These are phyloP conservation scores for Backusella parvicylindrica DNA, from an alignment of 192 early-diverging fungal species.

Conservation along the genomic window DNA sequence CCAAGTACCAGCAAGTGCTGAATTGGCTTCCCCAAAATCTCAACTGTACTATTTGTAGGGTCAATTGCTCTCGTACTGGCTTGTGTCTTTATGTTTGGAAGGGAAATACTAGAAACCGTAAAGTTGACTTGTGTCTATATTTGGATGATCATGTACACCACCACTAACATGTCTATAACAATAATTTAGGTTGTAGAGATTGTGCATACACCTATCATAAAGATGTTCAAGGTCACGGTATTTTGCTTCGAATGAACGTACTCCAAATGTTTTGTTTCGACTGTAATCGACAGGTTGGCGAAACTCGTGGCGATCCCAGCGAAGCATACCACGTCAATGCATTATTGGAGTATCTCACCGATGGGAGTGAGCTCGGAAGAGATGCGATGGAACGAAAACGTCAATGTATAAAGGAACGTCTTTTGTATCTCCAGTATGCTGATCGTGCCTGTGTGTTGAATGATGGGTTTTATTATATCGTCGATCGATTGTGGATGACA, in stretches of 20 bases:
- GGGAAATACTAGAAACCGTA: conserved; percentile 28
- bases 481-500: conserved; percentile 27
- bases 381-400: conserved; percentile 14
- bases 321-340: conserved; percentile 27
- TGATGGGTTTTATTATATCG: conserved; percentile 20
- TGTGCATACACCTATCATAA: conserved; percentile 30
- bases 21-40: conserved; percentile 27
- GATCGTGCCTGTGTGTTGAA: conserved; percentile 8
- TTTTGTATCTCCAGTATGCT: conserved; percentile 9
- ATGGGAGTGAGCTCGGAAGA: conserved; percentile 17
- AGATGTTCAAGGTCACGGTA: conserved; percentile 24
- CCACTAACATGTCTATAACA: no score
- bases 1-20: conserved; percentile 18
- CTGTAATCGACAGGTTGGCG: conserved; percentile 30
- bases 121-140: not conserved
- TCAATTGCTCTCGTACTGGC: conserved; percentile 11
- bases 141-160: no score
- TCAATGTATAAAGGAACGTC: conserved; percentile 25
- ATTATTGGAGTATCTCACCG: conserved; percentile 18
- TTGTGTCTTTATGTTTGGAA: conserved; percentile 33
- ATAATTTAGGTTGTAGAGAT: conserved; percentile 30
- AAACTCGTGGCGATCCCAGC: conserved; percentile 26
- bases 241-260: conserved; percentile 24
- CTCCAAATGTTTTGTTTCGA: conserved; percentile 32
- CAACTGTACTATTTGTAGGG: conserved; percentile 22